Conservation (phyloP, 2,329 filamentous ascomycete species). For the Fusarium paranaense region DNA sequence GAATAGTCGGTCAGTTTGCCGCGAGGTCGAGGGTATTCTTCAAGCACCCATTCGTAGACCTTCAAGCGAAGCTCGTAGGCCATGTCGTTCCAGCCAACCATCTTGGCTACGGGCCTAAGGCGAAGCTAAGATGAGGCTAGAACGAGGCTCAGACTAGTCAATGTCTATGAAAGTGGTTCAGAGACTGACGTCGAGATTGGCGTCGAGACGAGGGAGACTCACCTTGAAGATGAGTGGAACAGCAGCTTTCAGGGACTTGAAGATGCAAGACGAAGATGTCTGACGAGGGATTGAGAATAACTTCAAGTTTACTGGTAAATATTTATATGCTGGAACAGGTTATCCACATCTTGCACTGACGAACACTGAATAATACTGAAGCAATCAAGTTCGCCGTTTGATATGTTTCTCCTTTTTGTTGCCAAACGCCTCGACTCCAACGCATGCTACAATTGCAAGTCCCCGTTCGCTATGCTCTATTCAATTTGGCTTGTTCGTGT, state of each 20-base stretch:
- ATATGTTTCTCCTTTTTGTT: background rate
- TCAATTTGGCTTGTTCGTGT: slow-evolving; percentile 52
- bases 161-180: too few relatives aligned
- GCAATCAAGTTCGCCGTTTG: background rate
- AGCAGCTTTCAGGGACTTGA: background rate
- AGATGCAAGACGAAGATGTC: background rate
- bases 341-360: background rate
- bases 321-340: background rate
- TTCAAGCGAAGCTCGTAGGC: background rate
- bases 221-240: background rate
- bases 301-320: background rate
- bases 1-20: background rate
- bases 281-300: background rate
- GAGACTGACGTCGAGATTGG: too few relatives aligned
- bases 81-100: background rate
- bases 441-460: slow-evolving; percentile 8
- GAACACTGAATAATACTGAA: background rate
- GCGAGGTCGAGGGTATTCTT: too few relatives aligned
- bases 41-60: background rate
- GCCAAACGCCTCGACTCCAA: background rate
- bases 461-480: slow-evolving; percentile 6
- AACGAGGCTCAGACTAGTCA: too few relatives aligned
- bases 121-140: background rate
- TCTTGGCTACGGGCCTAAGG: background rate
- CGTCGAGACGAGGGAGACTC: background rate